A percentile compares a stretch with the other conserved stretches of the same genome.
Conservation (phyloP, 306 rosid species). For the Malus fusca region DNA sequence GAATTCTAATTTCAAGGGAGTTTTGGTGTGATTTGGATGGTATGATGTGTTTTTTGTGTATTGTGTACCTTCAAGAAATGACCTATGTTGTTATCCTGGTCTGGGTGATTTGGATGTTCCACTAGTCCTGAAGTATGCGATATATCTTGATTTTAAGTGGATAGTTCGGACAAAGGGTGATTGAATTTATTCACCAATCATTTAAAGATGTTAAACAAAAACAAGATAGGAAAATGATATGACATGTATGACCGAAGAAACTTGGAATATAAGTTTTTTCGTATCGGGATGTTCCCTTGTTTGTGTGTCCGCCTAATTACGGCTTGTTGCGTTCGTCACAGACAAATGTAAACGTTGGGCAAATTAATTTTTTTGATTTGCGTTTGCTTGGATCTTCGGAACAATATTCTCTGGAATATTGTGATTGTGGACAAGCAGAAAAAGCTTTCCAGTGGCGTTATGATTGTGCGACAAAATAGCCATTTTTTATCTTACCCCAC, state of each 20-base stretch:
- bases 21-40: not conserved
- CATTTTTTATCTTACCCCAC: not conserved
- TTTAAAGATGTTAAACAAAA: not conserved
- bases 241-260: not conserved
- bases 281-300: not conserved
- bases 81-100: slow-evolving; percentile 2
- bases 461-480: not conserved
- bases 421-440: not conserved
- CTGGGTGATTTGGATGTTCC: not conserved
- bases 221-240: not conserved
- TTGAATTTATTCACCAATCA: not conserved
- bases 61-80: not conserved
- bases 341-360: not conserved
- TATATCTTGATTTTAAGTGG: not conserved
- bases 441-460: not conserved
- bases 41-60: not conserved
- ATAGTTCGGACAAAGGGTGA: not conserved
- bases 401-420: not conserved
- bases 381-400: slow-evolving; percentile 1
- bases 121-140: not conserved
- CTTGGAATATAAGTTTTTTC: not conserved
- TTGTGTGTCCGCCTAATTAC: not conserved
- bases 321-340: not conserved
- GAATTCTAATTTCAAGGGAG: not conserved
- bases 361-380: not conserved